Conservation (phyloP, 2,329 filamentous ascomycete species). For the Pseudogymnoascus sp. region DNA sequence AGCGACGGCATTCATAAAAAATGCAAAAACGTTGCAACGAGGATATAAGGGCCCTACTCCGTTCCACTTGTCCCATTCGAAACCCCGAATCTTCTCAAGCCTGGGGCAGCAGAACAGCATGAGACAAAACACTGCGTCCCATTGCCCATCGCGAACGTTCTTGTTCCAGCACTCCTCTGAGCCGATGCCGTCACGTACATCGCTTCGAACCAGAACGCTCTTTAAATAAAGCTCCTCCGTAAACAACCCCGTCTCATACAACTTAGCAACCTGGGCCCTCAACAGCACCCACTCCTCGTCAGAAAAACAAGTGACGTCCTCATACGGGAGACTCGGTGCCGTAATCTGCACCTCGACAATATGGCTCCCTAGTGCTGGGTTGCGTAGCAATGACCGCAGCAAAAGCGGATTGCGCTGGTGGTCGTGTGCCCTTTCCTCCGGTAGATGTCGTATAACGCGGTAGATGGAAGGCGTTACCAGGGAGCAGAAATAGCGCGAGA, state of each 20-base stretch:
- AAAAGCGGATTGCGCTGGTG: background rate
- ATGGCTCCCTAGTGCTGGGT: background rate
- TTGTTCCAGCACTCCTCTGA: background rate
- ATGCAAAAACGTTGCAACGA: background rate
- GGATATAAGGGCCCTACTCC: background rate
- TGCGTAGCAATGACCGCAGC: background rate
- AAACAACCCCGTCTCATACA: background rate
- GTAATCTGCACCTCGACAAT: background rate
- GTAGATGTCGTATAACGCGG: background rate
- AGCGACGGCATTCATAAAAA: slow-evolving; percentile 4
- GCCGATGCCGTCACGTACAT: background rate
- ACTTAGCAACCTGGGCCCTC: background rate
- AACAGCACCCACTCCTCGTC: background rate
- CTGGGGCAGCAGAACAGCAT: background rate
- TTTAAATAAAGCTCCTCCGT: background rate
- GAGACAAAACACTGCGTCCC: background rate
- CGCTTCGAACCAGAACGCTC: background rate
- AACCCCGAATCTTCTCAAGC: background rate
- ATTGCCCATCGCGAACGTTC: background rate
- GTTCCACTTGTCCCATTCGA: background rate
- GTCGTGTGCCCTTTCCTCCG: background rate
- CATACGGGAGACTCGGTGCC: background rate
- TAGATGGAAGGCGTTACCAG: background rate
- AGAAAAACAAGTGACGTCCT: background rate
- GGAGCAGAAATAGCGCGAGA: background rate